Evolutionary conservation across 2,329 filamentous ascomycete genomes (phyloP).

Genomic region (Cladophialophora exuberans): DNA sequence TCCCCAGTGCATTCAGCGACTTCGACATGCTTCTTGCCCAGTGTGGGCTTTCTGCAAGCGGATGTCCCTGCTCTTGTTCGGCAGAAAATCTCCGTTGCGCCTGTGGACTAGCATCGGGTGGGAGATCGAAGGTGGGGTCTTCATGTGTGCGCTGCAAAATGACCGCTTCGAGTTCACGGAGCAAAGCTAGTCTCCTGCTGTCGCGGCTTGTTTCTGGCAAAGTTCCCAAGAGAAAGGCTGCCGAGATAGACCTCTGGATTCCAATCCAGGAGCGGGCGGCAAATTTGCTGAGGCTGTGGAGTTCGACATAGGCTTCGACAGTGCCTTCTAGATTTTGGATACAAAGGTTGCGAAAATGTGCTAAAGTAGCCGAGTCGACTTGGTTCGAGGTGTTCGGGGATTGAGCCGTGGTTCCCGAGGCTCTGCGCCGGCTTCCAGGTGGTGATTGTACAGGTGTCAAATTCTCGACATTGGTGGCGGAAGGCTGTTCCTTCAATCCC

Average conservation of each 20-base stretch:
- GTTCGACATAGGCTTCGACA: constrained; percentile 64
- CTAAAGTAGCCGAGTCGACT: constrained; percentile 21
- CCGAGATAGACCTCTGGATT: constrained; percentile 52
- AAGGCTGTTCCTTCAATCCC: constrained; percentile 54
- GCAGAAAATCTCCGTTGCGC: constrained; percentile 16
- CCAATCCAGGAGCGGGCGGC: constrained; percentile 52
- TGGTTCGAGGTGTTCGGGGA: constrained; percentile 14
- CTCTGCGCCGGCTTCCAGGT: constrained; percentile 21
- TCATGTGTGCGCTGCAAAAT: constrained; percentile 46
- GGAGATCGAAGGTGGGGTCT: constrained; percentile 28
- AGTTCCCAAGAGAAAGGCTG: constrained; percentile 51
- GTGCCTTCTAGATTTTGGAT: constrained; percentile 59
- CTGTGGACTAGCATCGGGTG: constrained; percentile 26
- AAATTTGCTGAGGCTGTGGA: constrained; percentile 49
- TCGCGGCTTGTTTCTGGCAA: constrained; percentile 49
- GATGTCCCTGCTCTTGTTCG: constrained; percentile 16
- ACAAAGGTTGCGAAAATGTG: constrained; percentile 55
- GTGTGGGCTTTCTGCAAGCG: constrained; percentile 37
- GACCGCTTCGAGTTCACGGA: constrained; percentile 48
- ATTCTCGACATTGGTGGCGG: constrained; percentile 31
- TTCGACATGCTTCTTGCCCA: constrained; percentile 52
- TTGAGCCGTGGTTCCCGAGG: constrained; percentile 17
- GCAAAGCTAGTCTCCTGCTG: constrained; percentile 43
- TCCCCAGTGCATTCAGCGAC: constrained; percentile 49
- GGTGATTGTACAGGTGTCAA: constrained; percentile 28